phyloP scores from a whole-genome alignment of 345 rosid species.

The Camelina laxa region DNA sequence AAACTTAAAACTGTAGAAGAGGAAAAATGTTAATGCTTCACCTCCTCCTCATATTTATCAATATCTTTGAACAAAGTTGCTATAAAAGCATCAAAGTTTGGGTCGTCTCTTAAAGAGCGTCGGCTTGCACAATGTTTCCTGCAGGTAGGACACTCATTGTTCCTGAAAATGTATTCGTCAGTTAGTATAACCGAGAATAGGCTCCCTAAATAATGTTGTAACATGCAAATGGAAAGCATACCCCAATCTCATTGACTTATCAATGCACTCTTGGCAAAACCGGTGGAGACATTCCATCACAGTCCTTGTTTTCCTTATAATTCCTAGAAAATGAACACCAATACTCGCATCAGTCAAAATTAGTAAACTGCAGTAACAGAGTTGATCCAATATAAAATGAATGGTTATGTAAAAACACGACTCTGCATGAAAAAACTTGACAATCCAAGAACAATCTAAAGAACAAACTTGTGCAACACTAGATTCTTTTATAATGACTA shows the following conservation, averaged over 20 bases:
- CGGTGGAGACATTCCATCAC: conserved; percentile 97
- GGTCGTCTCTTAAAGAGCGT: conserved; percentile 95
- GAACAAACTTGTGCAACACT: conserved; percentile 2
- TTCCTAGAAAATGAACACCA: conserved; percentile 54
- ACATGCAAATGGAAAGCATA: conserved; percentile 48
- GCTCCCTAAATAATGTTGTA: conserved; percentile 24
- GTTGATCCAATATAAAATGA: conserved; percentile 10
- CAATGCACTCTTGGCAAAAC: conserved; percentile 94
- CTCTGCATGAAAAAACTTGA: background rate
- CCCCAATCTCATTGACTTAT: conserved; percentile 98
- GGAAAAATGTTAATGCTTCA: conserved; percentile 38
- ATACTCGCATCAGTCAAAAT: background rate
- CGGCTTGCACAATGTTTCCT: conserved; percentile 98
- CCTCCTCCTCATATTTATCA: conserved; percentile 83
- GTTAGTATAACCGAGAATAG: background rate
- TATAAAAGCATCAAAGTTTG: conserved; percentile 86
- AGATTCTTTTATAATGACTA: background rate
- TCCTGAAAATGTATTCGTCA: conserved; percentile 56
- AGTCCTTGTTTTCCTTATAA: conserved; percentile 92
- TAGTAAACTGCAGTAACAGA: background rate
- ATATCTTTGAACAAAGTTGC: conserved; percentile 80
- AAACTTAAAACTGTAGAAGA: conserved; percentile 12
- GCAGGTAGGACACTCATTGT: conserved; percentile 98
- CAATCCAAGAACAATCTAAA: conserved; percentile 1
- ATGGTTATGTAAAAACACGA: background rate